phyloP scores from a whole-genome alignment of 2,329 filamentous ascomycete genomes.

The Pseudofabraea citricarpa region DNA sequence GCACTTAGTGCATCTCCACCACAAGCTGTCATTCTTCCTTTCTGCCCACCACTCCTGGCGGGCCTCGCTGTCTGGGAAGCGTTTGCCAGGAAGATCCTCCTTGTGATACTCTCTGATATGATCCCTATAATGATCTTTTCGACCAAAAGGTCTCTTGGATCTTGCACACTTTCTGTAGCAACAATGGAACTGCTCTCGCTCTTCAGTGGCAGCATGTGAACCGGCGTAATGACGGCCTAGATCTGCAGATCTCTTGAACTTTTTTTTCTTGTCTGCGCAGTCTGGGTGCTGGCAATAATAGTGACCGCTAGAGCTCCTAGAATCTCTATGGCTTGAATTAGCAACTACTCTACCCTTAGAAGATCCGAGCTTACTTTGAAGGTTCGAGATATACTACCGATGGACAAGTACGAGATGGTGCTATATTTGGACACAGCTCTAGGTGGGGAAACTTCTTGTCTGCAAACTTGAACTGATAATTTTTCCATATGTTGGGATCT shows the following conservation, averaged over 20 bases:
- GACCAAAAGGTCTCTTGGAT: slow-evolving; percentile 32
- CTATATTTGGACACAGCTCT: slow-evolving; percentile 7
- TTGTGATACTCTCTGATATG: slow-evolving; percentile 44
- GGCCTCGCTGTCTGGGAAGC: slow-evolving; percentile 8
- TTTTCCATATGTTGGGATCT: slow-evolving; percentile 5
- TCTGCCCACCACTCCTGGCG: slow-evolving; percentile 16
- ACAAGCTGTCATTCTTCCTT: slow-evolving; percentile 10
- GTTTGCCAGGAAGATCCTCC: slow-evolving; percentile 27
- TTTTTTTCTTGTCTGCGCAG: slow-evolving; percentile 11
- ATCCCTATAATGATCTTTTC: slow-evolving; percentile 43
- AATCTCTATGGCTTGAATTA: no score
- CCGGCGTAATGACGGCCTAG: slow-evolving; percentile 31
- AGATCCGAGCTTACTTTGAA: slow-evolving; percentile 4
- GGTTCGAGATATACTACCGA: slow-evolving; percentile 14
- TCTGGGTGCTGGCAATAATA: slow-evolving; percentile 18
- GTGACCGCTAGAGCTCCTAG: no score
- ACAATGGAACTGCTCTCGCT: slow-evolving; percentile 24
- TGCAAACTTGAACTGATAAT: slow-evolving; percentile 16
- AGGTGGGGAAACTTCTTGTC: slow-evolving; percentile 16
- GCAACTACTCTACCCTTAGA: not conserved
- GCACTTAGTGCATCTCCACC: slow-evolving; percentile 25
- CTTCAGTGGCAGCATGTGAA: slow-evolving; percentile 21
- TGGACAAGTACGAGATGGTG: slow-evolving; percentile 6
- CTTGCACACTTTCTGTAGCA: slow-evolving; percentile 25
- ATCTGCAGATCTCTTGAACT: slow-evolving; percentile 29